Percentiles rank a stretch among this genome's conserved stretches.
phyloP scores from a whole-genome alignment of 805 yeast species.

The Hanseniaspora vineae region DNA sequence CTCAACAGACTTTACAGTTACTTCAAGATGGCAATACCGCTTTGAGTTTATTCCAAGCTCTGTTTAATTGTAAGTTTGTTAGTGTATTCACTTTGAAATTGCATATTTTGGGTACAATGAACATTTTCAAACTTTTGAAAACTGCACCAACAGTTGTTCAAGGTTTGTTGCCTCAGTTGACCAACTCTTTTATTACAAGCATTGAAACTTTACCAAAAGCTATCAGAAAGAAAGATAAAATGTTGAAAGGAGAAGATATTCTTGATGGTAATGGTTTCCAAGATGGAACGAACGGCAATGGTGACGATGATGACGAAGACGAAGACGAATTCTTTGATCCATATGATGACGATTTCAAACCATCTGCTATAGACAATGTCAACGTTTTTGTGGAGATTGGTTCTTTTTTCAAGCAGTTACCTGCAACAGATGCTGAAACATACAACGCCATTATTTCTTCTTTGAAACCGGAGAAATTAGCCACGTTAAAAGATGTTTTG shows the following conservation, averaged over 20 bases:
- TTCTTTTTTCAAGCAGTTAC: conserved; percentile 36
- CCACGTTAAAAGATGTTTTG: conserved; percentile 19
- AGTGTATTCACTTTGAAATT: conserved; percentile 73
- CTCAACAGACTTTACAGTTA: conserved; percentile 38
- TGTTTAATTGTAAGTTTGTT: conserved; percentile 49
- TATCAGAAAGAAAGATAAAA: conserved; percentile 47
- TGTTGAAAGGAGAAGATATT: conserved; percentile 36
- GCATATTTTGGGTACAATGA: conserved; percentile 51
- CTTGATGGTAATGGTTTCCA: conserved; percentile 10
- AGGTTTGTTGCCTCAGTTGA: conserved; percentile 34
- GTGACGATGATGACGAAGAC: conserved; percentile 19
- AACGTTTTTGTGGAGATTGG: conserved; percentile 59
- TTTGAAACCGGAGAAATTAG: conserved; percentile 19
- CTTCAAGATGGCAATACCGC: conserved; percentile 37
- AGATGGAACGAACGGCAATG: background rate
- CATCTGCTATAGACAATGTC: conserved; percentile 65
- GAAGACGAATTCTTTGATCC: conserved; percentile 43
- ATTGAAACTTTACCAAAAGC: conserved; percentile 62
- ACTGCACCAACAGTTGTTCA: conserved; percentile 24
- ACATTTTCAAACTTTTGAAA: conserved; percentile 29
- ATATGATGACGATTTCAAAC: conserved; percentile 68
- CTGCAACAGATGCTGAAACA: conserved; percentile 31
- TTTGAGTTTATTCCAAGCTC: conserved; percentile 38
- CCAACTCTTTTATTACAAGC: conserved; percentile 36
- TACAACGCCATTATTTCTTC: conserved; percentile 26